Evolutionary conservation across 768 basidiomycete species (phyloP).

Genomic region (Suillus discolor): DNA sequence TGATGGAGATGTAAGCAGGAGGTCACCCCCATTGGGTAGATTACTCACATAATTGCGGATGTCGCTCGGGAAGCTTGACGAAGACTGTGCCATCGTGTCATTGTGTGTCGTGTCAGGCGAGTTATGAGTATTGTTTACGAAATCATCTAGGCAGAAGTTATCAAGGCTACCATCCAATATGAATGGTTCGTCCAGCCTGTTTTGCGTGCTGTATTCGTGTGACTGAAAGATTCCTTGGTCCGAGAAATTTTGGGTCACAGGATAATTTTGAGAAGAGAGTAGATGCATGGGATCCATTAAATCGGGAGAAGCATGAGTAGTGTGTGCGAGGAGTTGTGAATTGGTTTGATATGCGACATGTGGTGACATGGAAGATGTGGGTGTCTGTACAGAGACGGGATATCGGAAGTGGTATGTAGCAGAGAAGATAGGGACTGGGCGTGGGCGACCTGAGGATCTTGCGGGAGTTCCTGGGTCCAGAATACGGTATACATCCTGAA

Average conservation of each 20-base stretch:
- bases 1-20: slow-evolving; percentile 18
- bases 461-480: slow-evolving; percentile 26
- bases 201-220: slow-evolving; percentile 18
- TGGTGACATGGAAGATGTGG: slow-evolving; percentile 21
- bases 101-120: slow-evolving; percentile 14
- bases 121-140: slow-evolving; percentile 16
- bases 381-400: slow-evolving; percentile 20
- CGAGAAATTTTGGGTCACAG: not conserved
- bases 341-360: slow-evolving; percentile 1
- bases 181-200: slow-evolving; percentile 23
- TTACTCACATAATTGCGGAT: slow-evolving; percentile 38
- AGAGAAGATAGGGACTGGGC: slow-evolving; percentile 47
- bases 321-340: not conserved
- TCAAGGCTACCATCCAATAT: slow-evolving; percentile 33
- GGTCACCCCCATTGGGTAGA: not conserved
- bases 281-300: not conserved
- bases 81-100: slow-evolving; percentile 14
- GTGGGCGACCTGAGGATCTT: slow-evolving; percentile 24
- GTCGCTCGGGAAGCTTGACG: slow-evolving; percentile 30
- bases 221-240: not conserved
- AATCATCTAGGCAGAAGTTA: slow-evolving; percentile 28
- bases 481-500: slow-evolving; percentile 57
- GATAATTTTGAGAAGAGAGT: slow-evolving; percentile 15
- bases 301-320: slow-evolving; percentile 6
- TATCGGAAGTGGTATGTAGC: slow-evolving; percentile 63